Evolutionary conservation across 257 asterid species (phyloP), one percentile per base, ranked within the genome.

Genomic region (Forsythia viridissima): DNA sequence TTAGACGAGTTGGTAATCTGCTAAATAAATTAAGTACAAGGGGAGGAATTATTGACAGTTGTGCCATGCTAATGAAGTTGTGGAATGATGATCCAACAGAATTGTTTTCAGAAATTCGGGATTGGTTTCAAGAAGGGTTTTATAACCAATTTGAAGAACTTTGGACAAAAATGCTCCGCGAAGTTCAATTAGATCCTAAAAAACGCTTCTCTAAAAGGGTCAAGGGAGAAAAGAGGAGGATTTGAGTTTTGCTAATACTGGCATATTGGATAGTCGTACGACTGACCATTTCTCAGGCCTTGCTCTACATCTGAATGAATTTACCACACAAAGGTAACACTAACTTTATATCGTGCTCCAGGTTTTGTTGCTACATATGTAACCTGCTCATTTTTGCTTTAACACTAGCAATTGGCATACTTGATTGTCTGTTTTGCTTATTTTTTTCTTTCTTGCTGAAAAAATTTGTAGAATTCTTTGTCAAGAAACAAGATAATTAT

Each of bases 111-210:
- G 98, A 94, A 77, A 83, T 92, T 71, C 80, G 20, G 76, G 90
- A 90, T 69, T 94, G 97, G 97, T 94, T 91, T 84, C 97, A 88
- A 74, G 89, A 82, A 82, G 89, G 91, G 42, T 89, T 86, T 65
- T 83, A 43, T 72, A 78, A 4, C 13, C 82, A 73, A 84, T 90
- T 90, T 42, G 80, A 88, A 61, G 55, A 73, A 69, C 84, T 92
- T 16, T 92, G 97, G 97, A 77, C 40, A 41, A 80, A 83, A 77
- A 90, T 90, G 94, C 89, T 73, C 11, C 55, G 68, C 51, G 85
- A 90, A 83, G 86, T 69, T 46, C 67, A 11, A 20, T 80, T 85
- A 76, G 87, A 85, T 74, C 80, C 84, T 20, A 76, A 76, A 81
- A 36, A 83, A 72, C 84, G 89, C 37, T 82, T 82, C 75, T 57